Evolutionary conservation across 257 asterid genomes (phyloP), one percentile per base, ranked within the genome.

Genomic region (Gentiana dahurica): DNA sequence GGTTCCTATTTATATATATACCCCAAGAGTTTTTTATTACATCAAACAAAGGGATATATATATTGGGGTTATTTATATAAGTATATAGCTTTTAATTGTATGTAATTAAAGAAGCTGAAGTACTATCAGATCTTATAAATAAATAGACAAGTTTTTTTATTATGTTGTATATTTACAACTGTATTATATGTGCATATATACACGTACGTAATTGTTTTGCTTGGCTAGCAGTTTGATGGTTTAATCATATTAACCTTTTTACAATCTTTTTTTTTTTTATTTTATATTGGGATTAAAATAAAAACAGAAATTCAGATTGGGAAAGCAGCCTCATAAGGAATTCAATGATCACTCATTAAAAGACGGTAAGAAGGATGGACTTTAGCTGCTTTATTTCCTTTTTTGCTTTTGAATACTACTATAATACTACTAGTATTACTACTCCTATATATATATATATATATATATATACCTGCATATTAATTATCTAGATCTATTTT

Each of bases 271-370:
- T 24, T 24, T 49, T 60, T 8, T 1, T 53, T 36, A n/a, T 54
- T 4, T 1, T 1, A 9, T 7, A 12, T 52, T 53, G 45, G n/a
- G 58, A 58, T 50, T 71, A 41, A 5, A 5, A 41, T 1, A 5
- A 5, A 4, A 41, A 5, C 46, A 92, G 98, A 92, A 92, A 79
- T 92, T 88, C 68, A 83, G 98, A 79, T 81, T 92, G 39, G 98
- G 98, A 62, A 92, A 92, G 74, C 98, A 88, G 73, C 97, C 97
- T 34, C 98, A 92, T 89, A 92, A 92, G 82, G 98, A 92, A 59
- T 88, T 81, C 77, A 80, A 68, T 68, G 96, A 91, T 75, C 98
- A 87, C 62, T 85, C 97, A 0, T 72, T 91, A 69, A 88, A 88
- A 82, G 97, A 87, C 75, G 79, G 95, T 76, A 79, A 77, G 77